Evolutionary conservation across 495 filamentous ascomycete species (phyloP), one percentile per base, ranked within the genome.

Genomic region (Penicillium pulvis): DNA sequence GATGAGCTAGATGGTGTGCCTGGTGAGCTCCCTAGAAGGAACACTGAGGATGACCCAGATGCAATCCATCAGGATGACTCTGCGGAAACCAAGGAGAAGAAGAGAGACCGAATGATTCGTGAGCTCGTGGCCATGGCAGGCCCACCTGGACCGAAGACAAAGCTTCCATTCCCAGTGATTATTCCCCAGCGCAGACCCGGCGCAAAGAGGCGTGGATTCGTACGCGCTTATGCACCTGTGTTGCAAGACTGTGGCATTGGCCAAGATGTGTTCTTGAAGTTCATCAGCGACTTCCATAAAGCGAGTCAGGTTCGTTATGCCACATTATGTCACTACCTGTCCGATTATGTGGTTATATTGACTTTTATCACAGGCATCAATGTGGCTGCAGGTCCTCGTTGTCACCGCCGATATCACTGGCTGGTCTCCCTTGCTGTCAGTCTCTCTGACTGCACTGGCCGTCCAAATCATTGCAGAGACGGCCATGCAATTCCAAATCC

Each of bases 151-250:
- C 62, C 44, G 3, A 16, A 16, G 2, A 50, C 36, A 58, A 51
- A 20, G 12, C 36, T 71, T 30, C 59, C 66, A 14, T 65, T 59
- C 16, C 62, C 66, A 1, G 59, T 71, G 24, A 57, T 66, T 51
- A 65, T 71, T 51, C 63, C 67, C 49, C 58, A 71, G 53, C 66
- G 56, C 11, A 58, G 67, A 33, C 67, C 62, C 8, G 45, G 58
- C 56, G 57, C 60, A 39, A 67, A 67, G 41, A 51, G 57, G 41
- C 62, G 59, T 46, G 62, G 59, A 17, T 64, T 65, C 46, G 60
- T 61, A 1, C 60, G 55, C 24, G 59, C 50, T 20, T 52, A 55
- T 54, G 47, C 56, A 7, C 53, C 57, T 12, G 51, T 64, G 0
- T 51, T 64, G 10, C 41, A 43, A 9, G 51, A 61, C 9, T 58